phyloP scores from a whole-genome alignment of 495 filamentous ascomycete species.

The Talaromyces stipitatus region DNA sequence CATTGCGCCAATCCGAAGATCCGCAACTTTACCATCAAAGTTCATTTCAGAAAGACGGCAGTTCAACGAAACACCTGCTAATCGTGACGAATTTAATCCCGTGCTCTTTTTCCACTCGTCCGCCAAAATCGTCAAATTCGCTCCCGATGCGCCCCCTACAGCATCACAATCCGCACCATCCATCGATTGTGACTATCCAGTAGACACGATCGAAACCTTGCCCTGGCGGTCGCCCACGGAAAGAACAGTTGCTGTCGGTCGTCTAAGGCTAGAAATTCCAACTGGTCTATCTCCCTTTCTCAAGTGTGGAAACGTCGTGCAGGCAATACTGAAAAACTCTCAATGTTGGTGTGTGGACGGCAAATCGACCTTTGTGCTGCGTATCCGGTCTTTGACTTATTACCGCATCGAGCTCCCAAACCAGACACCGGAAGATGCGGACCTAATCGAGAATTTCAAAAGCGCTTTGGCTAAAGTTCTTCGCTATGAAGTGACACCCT shows the following conservation, averaged over 20 bases:
- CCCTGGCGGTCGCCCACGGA: conserved; percentile 71
- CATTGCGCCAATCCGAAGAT: conserved; percentile 39
- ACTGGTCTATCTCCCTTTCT: conserved; percentile 78
- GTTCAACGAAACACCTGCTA: neutral
- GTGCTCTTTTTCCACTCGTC: conserved; percentile 63
- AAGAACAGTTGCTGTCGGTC: conserved; percentile 72
- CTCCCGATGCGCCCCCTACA: conserved; percentile 32
- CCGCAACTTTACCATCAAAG: conserved; percentile 51
- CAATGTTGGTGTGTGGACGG: conserved; percentile 91
- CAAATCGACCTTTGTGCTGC: conserved; percentile 71
- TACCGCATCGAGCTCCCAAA: conserved; percentile 83
- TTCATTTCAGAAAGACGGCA: conserved; percentile 23
- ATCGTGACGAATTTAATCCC: conserved; percentile 44
- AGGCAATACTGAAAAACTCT: conserved; percentile 78
- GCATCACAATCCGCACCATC: conserved; percentile 30
- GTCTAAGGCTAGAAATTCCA: conserved; percentile 71
- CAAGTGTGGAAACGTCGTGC: conserved; percentile 70
- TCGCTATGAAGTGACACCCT: conserved; percentile 78
- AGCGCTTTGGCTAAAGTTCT: conserved; percentile 60
- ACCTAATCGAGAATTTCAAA: conserved; percentile 57
- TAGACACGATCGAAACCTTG: conserved; percentile 44
- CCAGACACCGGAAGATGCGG: conserved; percentile 48
- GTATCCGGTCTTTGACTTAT: conserved; percentile 70
- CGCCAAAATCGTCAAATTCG: conserved; percentile 59
- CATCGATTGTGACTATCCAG: conserved; percentile 40